A percentile compares a stretch with the other conserved stretches of the same genome.
These are phyloP conservation scores for Acacia melanoxylon DNA, from an alignment of 306 rosid species.

Conservation along the genomic window DNA sequence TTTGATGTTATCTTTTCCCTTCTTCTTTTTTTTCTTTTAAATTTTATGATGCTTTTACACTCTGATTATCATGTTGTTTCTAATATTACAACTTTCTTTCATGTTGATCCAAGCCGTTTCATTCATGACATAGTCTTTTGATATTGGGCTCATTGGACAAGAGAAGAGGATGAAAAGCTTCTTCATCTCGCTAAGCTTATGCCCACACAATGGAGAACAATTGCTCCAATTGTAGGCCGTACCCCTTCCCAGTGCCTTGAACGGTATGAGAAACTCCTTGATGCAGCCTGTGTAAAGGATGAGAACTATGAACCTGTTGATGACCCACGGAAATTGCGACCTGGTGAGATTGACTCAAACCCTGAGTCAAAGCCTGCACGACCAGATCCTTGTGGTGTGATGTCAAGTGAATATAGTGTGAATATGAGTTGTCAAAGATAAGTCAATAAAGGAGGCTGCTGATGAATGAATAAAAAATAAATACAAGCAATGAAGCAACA, in stretches of 20 bases:
- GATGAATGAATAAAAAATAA: too few relatives aligned
- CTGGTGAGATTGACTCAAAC: constrained; percentile 95
- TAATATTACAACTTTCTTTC: neutral
- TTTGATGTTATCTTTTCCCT: neutral
- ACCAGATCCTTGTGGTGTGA: too few relatives aligned
- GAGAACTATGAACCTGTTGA: constrained; percentile 93
- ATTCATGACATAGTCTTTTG: neutral
- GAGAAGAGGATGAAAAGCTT: constrained; percentile 94
- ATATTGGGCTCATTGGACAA: constrained; percentile 52
- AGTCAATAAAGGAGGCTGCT: too few relatives aligned
- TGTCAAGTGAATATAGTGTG: too few relatives aligned
- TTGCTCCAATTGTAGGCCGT: constrained; percentile 93
- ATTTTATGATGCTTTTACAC: neutral
- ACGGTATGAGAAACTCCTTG: constrained; percentile 89
- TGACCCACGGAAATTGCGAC: constrained; percentile 88
- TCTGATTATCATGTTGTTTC: neutral
- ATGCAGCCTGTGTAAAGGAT: constrained; percentile 94
- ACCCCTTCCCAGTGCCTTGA: constrained; percentile 96
- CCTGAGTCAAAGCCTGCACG: constrained; percentile 96
- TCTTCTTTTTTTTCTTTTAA: neutral
- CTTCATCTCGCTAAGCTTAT: constrained; percentile 97
- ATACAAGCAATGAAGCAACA: too few relatives aligned
- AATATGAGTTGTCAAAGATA: too few relatives aligned
- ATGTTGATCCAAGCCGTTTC: constrained; percentile 2
- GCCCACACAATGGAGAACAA: constrained; percentile 98